Base-by-base conservation (phyloP, 345 rosid species). In the Boechera retrofracta region DNA sequence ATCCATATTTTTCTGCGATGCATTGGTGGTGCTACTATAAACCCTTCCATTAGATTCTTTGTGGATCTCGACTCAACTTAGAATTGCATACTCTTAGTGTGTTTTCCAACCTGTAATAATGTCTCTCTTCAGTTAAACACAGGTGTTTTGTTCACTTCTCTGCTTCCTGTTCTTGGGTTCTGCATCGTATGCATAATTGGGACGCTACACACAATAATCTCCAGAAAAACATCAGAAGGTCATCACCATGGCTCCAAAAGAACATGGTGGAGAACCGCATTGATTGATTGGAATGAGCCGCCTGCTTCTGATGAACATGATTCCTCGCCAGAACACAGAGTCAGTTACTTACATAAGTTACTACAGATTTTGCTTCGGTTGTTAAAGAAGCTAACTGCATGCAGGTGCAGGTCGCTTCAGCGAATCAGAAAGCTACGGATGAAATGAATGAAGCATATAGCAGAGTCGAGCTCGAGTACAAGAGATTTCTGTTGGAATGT, bases 401-500 rank as follows among this genome's bases (percentile, higher is more conserved):
- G 73, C 68, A 71, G 80, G 72, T 65, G 73, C 68, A 71, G 80
- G 72, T 55, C 54, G 16, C 29, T 48, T 64, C 61, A 57, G 10
- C 24, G 15, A 16, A 57, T 35, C 29, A 57, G 41, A 69, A 78
- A 72, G 61, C 31, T 51, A 39, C 63, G 0, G 67, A 41, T 9
- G 73, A 57, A 64, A 61, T 4, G 32, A 5, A 65, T 29, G 64
- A 67, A 67, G 74, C 49, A 59, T 59, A 62, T 57, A 78, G 51
- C 49, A 66, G 11, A 72, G 77, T 78, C 0, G 77, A 66, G 73
- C 68, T 42, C 2, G 81, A 78, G 49, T 78, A 78, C 81, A 67
- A 67, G 73, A 78, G 73, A 52, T 72, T 78, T 42, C 51, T 78
- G 10, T 51, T 54, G 64, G 81, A 78, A 31, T 78, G 81, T 72